Evolutionary conservation across 805 yeast species (phyloP).

Genomic region (Saturnispora sanitii): DNA sequence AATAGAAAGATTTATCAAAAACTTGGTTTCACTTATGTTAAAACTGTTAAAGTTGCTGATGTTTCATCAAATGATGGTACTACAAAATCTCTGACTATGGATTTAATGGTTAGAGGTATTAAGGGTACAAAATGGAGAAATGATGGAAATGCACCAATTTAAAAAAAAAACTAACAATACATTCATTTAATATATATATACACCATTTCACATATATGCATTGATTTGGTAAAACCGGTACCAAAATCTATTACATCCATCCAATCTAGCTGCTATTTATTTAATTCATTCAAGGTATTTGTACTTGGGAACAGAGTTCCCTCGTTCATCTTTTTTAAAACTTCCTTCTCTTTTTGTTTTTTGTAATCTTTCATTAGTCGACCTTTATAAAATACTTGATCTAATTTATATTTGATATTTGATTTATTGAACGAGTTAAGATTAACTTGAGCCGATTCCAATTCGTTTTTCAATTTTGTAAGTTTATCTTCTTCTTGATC

Average conservation of each 20-base stretch:
- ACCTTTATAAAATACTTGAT: slow-evolving; percentile 32
- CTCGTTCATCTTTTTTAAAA: slow-evolving; percentile 25
- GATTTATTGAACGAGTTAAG: slow-evolving; percentile 19
- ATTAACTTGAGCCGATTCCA: slow-evolving; percentile 2
- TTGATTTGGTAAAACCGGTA: too few species aligned
- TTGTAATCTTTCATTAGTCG: slow-evolving; percentile 32
- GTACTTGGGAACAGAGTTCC: slow-evolving; percentile 34
- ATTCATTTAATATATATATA: background rate
- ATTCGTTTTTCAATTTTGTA: slow-evolving; percentile 9
- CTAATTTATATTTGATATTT: slow-evolving; percentile 32
- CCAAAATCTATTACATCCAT: too few species aligned
- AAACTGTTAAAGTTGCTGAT: slow-evolving; percentile 28
- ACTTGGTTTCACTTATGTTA: slow-evolving; percentile 38
- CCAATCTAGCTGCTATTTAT: background rate
- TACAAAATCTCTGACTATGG: slow-evolving; percentile 25
- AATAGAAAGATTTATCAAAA: slow-evolving; percentile 45
- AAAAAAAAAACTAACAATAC: background rate
- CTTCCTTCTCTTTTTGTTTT: slow-evolving; percentile 24
- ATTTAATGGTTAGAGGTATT: slow-evolving; percentile 31
- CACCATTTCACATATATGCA: too few species aligned
- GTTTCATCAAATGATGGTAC: slow-evolving; percentile 21
- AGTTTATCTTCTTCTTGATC: slow-evolving; percentile 4
- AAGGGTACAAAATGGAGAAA: slow-evolving; percentile 28
- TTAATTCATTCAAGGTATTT: slow-evolving; percentile 10
- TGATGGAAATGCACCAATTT: slow-evolving; percentile 10